Evolutionary conservation across 1,139 yeast genomes (phyloP), one percentile per base, ranked within the genome.

Genomic region (Scheffersomyces cryptocercus): DNA sequence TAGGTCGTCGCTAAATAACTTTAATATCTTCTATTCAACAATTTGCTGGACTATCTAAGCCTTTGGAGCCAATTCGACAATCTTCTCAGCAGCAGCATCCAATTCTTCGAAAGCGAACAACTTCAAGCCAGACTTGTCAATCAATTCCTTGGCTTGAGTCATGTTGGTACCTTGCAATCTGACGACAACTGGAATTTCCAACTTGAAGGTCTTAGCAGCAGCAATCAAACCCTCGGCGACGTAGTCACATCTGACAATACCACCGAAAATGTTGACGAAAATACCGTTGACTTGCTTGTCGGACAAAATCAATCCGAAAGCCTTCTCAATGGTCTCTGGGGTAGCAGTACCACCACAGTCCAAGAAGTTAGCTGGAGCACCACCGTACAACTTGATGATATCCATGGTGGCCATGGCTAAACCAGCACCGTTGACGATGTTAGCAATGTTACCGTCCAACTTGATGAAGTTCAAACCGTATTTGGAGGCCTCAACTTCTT

Each of bases 311-410:
- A 95, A 82, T 72, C 85, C 88, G 75, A 93, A 93, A 47, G 99
- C 99, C 75, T 87, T 88, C 76, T 91, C 96, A 67, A 93, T 93
- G 64, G 99, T 91, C 73, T 88, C 87, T 56, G 98, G 97, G 56
- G 98, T 93, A 59, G 99, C 99, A 70, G 97, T 96, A 77, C 99
- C 99, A 79, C 99, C 99, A 73, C 97, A 93, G 77, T 93, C 99
- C 70, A 93, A 82, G 82, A 93, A 93, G 81, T 93, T 93, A 56
- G 99, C 99, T 61, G 99, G 99, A 60, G 84, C 89, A 69, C 99
- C 99, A 62, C 98, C 98, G 76, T 90, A 88, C 62, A 95, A 82
- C 78, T 95, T 91, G 78, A 93, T 89, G 68, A 95, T 95, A 73
- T 93, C 99, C 98, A 93, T 91, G 56, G 99, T 93, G 61, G 99